Percentiles rank a stretch among this genome's conserved stretches.
phyloP scores from a whole-genome alignment of 768 basidiomycete species.

The Boletus eberwhitei region DNA sequence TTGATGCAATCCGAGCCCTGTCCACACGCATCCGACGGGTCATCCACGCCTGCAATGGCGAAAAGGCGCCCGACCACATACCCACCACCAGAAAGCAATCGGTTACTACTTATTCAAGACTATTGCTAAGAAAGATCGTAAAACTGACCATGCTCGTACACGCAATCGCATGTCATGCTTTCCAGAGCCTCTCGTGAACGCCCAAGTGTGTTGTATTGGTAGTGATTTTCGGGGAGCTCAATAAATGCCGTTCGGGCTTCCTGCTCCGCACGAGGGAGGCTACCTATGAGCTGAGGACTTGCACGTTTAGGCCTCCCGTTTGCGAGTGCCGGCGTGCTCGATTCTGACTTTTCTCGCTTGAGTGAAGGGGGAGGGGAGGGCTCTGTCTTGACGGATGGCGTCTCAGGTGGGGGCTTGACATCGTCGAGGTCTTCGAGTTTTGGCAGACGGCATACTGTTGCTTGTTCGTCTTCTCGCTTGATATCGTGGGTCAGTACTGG shows the following conservation, averaged over 20 bases:
- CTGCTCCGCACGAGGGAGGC: slow-evolving; percentile 75
- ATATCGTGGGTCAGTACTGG: slow-evolving; percentile 8
- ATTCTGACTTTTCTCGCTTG: slow-evolving; percentile 34
- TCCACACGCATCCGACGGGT: slow-evolving; percentile 72
- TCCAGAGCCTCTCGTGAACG: slow-evolving; percentile 84
- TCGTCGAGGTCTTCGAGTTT: slow-evolving; percentile 24
- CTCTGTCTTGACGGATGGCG: slow-evolving; percentile 29
- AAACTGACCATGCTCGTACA: slow-evolving; percentile 75
- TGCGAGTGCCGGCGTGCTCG: slow-evolving; percentile 34
- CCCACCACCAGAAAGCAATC: slow-evolving; percentile 12
- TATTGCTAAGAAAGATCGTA: slow-evolving; percentile 12
- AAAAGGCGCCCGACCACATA: slow-evolving; percentile 20
- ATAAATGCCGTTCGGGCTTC: slow-evolving; percentile 70
- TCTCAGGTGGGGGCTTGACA: slow-evolving; percentile 25
- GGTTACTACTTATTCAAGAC: slow-evolving; percentile 32
- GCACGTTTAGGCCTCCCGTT: slow-evolving; percentile 36
- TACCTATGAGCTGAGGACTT: slow-evolving; percentile 67
- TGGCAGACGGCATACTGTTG: slow-evolving; percentile 2
- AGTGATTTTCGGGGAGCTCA: slow-evolving; percentile 74
- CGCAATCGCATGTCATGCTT: slow-evolving; percentile 95
- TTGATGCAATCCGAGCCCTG: slow-evolving; percentile 94
- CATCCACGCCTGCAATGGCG: slow-evolving; percentile 50
- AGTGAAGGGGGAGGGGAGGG: slow-evolving; percentile 28
- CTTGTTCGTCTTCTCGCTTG: slow-evolving; percentile 14
- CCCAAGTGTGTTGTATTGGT: slow-evolving; percentile 86